These are phyloP conservation scores for Claviceps fusiformis DNA, from an alignment of 2,329 filamentous ascomycete species.

Conservation along the genomic window DNA sequence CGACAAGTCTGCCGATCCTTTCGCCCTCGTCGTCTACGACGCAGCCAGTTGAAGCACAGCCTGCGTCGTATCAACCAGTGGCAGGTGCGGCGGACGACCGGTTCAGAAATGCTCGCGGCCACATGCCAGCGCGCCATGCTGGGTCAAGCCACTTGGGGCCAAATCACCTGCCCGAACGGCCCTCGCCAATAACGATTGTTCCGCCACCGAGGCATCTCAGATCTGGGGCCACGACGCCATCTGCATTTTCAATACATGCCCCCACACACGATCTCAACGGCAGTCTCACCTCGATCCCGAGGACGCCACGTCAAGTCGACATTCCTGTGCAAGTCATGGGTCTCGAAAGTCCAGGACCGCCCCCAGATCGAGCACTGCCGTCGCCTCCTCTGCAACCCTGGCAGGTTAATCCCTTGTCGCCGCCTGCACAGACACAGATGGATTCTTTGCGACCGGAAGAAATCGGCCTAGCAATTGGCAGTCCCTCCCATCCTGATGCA, in stretches of 20 bases:
- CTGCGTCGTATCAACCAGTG: neutral
- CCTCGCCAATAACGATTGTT: neutral
- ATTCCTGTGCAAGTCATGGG: slow-evolving; percentile 8
- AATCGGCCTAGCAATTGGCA: slow-evolving; percentile 4
- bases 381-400: slow-evolving; percentile 12
- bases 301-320: slow-evolving; percentile 1
- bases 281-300: slow-evolving; percentile 1
- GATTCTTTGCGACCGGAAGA: neutral
- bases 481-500: neutral
- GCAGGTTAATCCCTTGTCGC: slow-evolving; percentile 3
- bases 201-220: neutral
- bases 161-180: neutral
- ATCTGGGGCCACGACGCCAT: neutral
- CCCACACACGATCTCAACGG: neutral
- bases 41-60: neutral
- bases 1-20: neutral
- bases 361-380: slow-evolving; percentile 27
- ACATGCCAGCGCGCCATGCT: neutral
- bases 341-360: slow-evolving; percentile 26
- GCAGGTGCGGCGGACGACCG: neutral
- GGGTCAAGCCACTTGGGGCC: neutral
- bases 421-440: neutral
- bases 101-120: neutral
- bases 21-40: neutral
- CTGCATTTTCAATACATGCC: neutral